A percentile compares a stretch with the other conserved stretches of the same genome.
Conservation (phyloP, 805 yeast genomes). For the Torulaspora maleeae region DNA sequence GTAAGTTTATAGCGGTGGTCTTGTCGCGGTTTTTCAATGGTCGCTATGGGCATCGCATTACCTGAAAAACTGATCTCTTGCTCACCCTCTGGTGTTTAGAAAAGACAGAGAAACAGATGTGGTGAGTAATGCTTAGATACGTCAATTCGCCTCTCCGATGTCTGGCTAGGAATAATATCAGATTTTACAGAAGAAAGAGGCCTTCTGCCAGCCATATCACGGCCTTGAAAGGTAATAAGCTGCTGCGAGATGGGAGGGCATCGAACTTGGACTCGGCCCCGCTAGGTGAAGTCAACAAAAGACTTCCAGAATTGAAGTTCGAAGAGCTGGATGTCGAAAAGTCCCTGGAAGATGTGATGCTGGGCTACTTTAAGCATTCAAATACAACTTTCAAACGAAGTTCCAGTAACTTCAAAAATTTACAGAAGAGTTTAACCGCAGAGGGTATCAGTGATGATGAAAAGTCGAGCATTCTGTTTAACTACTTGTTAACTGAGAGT, state of each 20-base stretch:
- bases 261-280: slow-evolving; percentile 8
- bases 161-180: slow-evolving; percentile 6
- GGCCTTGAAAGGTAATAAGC: slow-evolving; percentile 7
- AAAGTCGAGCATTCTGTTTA: slow-evolving; percentile 16
- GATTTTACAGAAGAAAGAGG: slow-evolving; percentile 15
- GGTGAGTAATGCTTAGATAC: slow-evolving; percentile 4
- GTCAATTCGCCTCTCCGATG: background rate
- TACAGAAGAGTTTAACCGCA: slow-evolving; percentile 11
- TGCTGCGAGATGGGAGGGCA: slow-evolving; percentile 9
- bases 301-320: slow-evolving; percentile 16
- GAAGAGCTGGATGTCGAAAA: slow-evolving; percentile 12
- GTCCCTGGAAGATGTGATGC: slow-evolving; percentile 17
- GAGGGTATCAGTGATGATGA: slow-evolving; percentile 3
- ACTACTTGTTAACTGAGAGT: slow-evolving; percentile 24
- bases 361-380: slow-evolving; percentile 24
- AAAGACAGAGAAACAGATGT: too few species aligned
- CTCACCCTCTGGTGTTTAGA: too few species aligned
- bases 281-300: slow-evolving; percentile 10
- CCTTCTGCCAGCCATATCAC: slow-evolving; percentile 14
- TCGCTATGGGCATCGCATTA: background rate
- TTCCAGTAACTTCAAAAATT: slow-evolving; percentile 17
- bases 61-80: background rate
- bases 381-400: slow-evolving; percentile 27
- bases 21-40: background rate
- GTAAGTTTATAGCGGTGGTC: background rate